Evolutionary conservation across 306 rosid genomes (phyloP), one percentile per base, ranked within the genome.

Genomic region (Glycine latifolia): DNA sequence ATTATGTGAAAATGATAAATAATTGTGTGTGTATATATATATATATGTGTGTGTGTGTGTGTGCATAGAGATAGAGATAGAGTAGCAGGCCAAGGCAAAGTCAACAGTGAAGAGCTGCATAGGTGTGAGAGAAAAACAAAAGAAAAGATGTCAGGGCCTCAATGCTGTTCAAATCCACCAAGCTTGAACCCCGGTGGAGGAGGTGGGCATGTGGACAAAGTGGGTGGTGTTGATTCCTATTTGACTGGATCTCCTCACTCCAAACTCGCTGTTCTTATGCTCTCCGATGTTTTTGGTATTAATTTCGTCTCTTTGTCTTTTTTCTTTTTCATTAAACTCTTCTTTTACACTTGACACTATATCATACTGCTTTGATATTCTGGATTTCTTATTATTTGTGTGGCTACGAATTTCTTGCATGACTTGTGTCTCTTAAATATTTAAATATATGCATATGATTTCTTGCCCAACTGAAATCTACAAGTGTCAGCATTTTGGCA

Each of bases 171-270:
- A 67, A 78, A 78, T 7, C 56, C 82, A 53, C 75, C 82, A 67
- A 82, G 69, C 1, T 85, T 94, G 41, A 71, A 90, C 72, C 88
- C 95, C 0, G 80, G 0, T 71, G 44, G 71, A 5, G 98, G 98
- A 69, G 59, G 26, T 43, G 97, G 97, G 4, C 89, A 69, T 8
- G 91, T 91, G 14, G 91, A 89, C 4, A 80, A 83, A 43, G 35
- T 92, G 0, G 90, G 72, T 4, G 89, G 87, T 73, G 74, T 91
- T 4, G 20, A 48, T 55, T 4, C 87, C 75, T 92, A 92, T 31
- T 66, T 88, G 85, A 39, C 87, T n/a, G 97, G 92, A 66, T 71
- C 87, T 49, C 72, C 91, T 8, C 53, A 83, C 16, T 89, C 97
- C 80, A 90, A 89, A 43, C 37, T 79, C 8, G 76, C 76, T 17